Percentiles rank a stretch among this genome's conserved stretches.
These are phyloP conservation scores for Pythium pyrilobum DNA, from an alignment of 352 stramenopile species.

Conservation along the genomic window DNA sequence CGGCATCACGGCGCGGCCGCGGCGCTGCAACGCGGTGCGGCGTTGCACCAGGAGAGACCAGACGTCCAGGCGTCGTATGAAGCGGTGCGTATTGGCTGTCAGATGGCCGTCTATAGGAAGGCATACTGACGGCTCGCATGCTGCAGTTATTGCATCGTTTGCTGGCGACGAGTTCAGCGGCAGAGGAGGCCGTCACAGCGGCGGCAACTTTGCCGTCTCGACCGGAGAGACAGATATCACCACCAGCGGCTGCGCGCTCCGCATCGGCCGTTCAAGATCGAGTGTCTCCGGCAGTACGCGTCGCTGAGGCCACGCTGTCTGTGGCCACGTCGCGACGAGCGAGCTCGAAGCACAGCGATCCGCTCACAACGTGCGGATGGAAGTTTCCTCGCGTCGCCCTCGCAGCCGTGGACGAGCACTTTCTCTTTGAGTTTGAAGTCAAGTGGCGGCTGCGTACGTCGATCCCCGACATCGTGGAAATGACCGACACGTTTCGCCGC, in stretches of 20 bases:
- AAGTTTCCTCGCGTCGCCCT: constrained; percentile 48
- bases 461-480: constrained; percentile 39
- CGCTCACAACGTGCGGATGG: constrained; percentile 34
- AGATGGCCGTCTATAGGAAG: background rate
- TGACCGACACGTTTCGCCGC: constrained; percentile 44
- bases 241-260: too few relatives aligned
- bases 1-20: constrained; percentile 9
- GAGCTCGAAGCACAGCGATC: background rate
- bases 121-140: background rate
- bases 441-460: constrained; percentile 48
- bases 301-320: background rate
- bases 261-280: too few relatives aligned
- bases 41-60: background rate
- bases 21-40: constrained; percentile 12
- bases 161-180: constrained; percentile 1
- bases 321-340: background rate
- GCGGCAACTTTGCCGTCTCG: background rate
- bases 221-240: too few relatives aligned
- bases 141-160: constrained; percentile 15
- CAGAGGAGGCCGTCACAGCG: background rate
- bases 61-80: constrained; percentile 11
- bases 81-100: constrained; percentile 1
- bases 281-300: background rate
- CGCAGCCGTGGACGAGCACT: constrained; percentile 54
- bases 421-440: constrained; percentile 78